phyloP scores from a whole-genome alignment of 2,329 filamentous ascomycete genomes.

The Bipolaris victoriae region DNA sequence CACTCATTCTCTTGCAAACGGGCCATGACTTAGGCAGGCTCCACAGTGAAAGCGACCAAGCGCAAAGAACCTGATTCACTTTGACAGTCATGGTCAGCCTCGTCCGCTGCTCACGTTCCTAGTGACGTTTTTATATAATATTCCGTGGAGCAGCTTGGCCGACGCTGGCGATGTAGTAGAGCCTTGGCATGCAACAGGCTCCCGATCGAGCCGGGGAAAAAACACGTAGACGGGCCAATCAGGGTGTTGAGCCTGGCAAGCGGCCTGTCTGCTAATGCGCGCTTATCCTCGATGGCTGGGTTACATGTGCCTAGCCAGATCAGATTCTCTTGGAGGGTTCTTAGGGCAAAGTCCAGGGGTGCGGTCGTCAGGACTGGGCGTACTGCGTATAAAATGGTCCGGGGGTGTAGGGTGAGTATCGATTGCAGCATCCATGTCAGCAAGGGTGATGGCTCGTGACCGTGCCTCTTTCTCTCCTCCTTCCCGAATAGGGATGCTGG shows the following conservation, averaged over 20 bases:
- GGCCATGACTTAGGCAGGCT: constrained; percentile 1
- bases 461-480: neutral
- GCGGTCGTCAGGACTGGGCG: neutral
- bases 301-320: constrained; percentile 3
- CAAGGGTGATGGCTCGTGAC: neutral
- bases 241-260: neutral
- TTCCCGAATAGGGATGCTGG: neutral
- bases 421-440: neutral
- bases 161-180: constrained; percentile 6
- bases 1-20: neutral
- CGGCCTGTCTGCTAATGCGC: neutral
- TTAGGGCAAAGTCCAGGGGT: neutral
- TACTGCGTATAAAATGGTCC: neutral
- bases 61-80: neutral
- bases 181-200: constrained; percentile 13
- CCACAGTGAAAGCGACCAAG: constrained; percentile 1
- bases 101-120: neutral
- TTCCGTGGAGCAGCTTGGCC: constrained; percentile 5
- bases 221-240: constrained; percentile 4
- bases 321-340: neutral
- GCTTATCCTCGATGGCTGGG: neutral
- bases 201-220: neutral
- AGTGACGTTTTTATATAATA: neutral
- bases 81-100: constrained; percentile 5
- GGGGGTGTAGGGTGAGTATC: neutral